phyloP scores from a whole-genome alignment of 805 yeast species.

The Suhomyces sp. region DNA sequence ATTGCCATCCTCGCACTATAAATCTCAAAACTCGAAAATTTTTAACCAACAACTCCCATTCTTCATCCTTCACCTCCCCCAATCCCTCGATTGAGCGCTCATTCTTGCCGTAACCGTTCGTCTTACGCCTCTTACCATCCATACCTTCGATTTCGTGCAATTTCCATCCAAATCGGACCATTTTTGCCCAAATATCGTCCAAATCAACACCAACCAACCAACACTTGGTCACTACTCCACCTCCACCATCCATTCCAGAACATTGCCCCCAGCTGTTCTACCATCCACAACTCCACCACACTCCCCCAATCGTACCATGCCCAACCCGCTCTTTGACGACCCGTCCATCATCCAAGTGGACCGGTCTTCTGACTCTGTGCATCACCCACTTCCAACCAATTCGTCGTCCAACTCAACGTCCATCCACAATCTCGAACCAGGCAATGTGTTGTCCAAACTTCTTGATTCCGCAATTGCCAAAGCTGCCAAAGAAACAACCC shows the following conservation, averaged over 20 bases:
- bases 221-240: neutral
- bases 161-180: neutral
- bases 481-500: conserved; percentile 45
- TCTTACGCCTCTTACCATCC: too few species aligned
- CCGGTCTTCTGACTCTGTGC: conserved; percentile 7
- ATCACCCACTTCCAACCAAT: neutral
- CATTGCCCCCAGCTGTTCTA: too few species aligned
- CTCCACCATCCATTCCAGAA: neutral
- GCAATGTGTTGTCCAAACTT: conserved; percentile 40
- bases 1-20: too few species aligned
- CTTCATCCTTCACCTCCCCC: too few species aligned
- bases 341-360: conserved; percentile 29
- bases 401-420: conserved; percentile 7
- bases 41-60: too few species aligned
- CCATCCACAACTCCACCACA: too few species aligned
- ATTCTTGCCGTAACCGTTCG: too few species aligned
- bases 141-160: neutral
- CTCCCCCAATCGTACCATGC: too few species aligned
- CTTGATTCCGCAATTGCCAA: conserved; percentile 48
- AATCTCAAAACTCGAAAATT: too few species aligned
- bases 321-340: conserved; percentile 27
- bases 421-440: conserved; percentile 25
- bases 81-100: too few species aligned
- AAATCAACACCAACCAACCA: neutral
- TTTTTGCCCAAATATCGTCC: neutral